Conservation (phyloP, 208 protist genomes). For the Acanthamoeba castellanii region DNA sequence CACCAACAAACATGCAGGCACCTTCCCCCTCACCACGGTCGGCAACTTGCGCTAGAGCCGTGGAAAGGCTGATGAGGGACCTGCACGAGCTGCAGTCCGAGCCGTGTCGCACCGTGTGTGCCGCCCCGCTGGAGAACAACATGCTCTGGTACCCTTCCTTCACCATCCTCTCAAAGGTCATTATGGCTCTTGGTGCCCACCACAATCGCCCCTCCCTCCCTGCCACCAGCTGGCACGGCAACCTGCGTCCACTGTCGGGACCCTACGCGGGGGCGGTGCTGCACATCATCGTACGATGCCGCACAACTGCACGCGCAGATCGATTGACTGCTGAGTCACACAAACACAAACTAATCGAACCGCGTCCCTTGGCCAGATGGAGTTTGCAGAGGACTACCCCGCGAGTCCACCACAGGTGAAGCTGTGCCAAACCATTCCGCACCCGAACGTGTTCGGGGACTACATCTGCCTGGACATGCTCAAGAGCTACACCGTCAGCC, state of each 20-base stretch:
- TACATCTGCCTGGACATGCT: slow-evolving; percentile 75
- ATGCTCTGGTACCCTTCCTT: neutral
- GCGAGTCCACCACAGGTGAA: neutral
- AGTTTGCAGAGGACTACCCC: slow-evolving; percentile 24
- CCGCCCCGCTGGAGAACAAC: neutral
- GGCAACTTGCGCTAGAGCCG: neutral
- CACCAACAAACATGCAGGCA: neutral
- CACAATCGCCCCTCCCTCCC: neutral
- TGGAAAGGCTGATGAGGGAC: slow-evolving; percentile 7
- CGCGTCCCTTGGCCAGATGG: neutral
- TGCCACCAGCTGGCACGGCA: slow-evolving; percentile 13
- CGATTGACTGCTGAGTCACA: neutral
- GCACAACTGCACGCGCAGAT: neutral
- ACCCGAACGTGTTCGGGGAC: slow-evolving; percentile 53
- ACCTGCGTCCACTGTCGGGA: slow-evolving; percentile 21
- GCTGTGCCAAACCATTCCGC: neutral
- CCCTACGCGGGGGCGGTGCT: slow-evolving; percentile 33
- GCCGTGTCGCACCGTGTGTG: slow-evolving; percentile 17
- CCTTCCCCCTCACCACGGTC: too few relatives aligned
- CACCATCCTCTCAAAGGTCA: too few relatives aligned
- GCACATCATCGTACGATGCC: slow-evolving; percentile 21
- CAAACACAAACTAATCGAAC: neutral
- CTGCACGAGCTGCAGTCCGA: neutral
- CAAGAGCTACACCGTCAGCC: neutral
- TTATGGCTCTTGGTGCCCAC: neutral